Evolutionary conservation across 2,329 filamentous ascomycete species (phyloP), one percentile per base, ranked within the genome.

Genomic region (Rugonectria rugulosa): DNA sequence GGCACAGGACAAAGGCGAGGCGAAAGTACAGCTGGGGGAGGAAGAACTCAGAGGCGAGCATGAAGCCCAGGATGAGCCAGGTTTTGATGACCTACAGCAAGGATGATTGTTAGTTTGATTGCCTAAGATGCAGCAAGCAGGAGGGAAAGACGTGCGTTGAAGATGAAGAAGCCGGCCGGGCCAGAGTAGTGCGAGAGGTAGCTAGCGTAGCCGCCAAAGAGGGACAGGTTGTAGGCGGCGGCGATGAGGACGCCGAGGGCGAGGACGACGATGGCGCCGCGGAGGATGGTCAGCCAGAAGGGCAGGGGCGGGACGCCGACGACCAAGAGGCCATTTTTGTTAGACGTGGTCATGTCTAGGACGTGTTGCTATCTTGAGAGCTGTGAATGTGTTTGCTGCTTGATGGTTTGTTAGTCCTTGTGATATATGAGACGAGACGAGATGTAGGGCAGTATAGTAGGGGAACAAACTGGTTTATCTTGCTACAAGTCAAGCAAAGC

Each of bases 101-200:
- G 2, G 5, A 32, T 5, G 2, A 5, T 26, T 7, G 56, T 48
- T n/a, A 59, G 46, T 49, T 15, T 47, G n/a, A n/a, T 31, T 64
- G 29, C 29, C 5, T 14, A 32, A 14, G 10, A 32, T 14, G 5
- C 5, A 8, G 14, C 6, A 9, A 17, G 20, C 57, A 56, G 43
- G 11, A 1, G 6, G 2, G 27, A 20, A 2, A 3, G 5, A 63
- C 77, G 68, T 62, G 82, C 79, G 29, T 79, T 73, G 53, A 81
- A 81, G 57, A 80, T 75, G 37, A 80, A 68, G 57, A 81, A 78
- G 29, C 73, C 75, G 2, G 72, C 70, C 5, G 75, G 71, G 4
- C 74, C 74, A 4, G 68, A 62, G 41, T 68, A 68, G 52, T 65
- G 66, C 15, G 27, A 50, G 50, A 68, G 64, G 40, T 66, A 67